A percentile compares a stretch with the other conserved stretches of the same genome.
phyloP scores from a whole-genome alignment of 2,329 filamentous ascomycete genomes.

The Colletotrichum tanaceti region DNA sequence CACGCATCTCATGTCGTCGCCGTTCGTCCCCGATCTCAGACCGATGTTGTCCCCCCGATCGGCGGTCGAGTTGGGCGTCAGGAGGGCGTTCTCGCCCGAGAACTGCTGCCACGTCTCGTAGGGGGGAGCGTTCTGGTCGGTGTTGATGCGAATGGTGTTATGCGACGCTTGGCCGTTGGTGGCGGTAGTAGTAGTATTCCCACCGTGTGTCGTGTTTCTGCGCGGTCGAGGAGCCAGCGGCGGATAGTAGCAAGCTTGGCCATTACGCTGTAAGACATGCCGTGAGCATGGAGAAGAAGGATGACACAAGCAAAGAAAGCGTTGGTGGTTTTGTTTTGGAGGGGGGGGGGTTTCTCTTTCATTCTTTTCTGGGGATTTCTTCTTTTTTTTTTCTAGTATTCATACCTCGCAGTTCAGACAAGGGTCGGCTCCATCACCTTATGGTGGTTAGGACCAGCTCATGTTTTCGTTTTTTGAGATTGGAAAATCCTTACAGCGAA shows the following conservation, averaged over 20 bases:
- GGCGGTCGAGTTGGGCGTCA: slow-evolving; percentile 22
- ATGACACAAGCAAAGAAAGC: no score
- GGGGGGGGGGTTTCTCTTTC: no score
- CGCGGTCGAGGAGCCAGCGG: slow-evolving; percentile 25
- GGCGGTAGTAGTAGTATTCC: background rate
- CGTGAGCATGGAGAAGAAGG: background rate
- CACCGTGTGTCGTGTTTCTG: slow-evolving; percentile 7
- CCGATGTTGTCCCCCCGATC: background rate
- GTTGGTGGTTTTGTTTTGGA: no score
- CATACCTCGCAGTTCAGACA: slow-evolving; percentile 35
- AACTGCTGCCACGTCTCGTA: slow-evolving; percentile 26
- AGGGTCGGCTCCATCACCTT: slow-evolving; percentile 34
- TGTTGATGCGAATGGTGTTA: slow-evolving; percentile 6
- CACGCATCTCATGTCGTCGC: slow-evolving; percentile 12
- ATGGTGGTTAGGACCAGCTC: background rate
- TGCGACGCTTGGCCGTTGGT: slow-evolving; percentile 4
- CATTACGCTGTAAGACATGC: slow-evolving; percentile 14
- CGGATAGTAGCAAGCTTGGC: slow-evolving; percentile 32
- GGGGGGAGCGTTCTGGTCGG: background rate
- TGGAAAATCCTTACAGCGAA: slow-evolving; percentile 29
- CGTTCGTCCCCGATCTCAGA: background rate
- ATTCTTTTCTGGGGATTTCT: no score
- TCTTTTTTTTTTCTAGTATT: no score
- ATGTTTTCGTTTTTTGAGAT: background rate
- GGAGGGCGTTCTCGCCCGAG: slow-evolving; percentile 1